Conservation (phyloP, 164 flowering plant species). For the Chloranthus sessilifolius region DNA sequence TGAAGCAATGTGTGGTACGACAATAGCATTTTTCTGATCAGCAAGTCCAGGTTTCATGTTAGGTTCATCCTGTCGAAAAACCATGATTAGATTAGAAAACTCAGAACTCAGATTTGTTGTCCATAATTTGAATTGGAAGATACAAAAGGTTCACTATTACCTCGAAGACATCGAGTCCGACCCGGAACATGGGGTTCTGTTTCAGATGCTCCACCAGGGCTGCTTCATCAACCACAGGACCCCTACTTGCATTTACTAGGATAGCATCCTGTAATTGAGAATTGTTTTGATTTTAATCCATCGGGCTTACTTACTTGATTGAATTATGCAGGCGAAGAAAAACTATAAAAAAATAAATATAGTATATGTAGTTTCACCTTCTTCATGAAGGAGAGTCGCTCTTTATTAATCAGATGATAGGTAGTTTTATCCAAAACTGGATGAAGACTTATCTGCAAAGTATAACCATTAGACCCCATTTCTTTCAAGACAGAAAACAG, state of each 20-base stretch:
- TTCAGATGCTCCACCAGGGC: slow-evolving; percentile 91
- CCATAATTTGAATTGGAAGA: neutral
- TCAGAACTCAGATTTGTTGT: neutral
- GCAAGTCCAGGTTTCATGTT: slow-evolving; percentile 97
- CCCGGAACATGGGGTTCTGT: slow-evolving; percentile 94
- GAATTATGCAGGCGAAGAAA: neutral
- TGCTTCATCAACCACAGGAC: slow-evolving; percentile 92
- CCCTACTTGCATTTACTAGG: slow-evolving; percentile 91
- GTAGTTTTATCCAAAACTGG: slow-evolving; percentile 94
- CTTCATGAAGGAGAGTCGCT: slow-evolving; percentile 83
- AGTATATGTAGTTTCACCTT: slow-evolving; percentile 38
- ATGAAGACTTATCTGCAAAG: slow-evolving; percentile 80
- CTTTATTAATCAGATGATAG: slow-evolving; percentile 86
- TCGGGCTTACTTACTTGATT: neutral
- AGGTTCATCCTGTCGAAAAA: slow-evolving; percentile 73
- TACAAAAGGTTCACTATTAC: slow-evolving; percentile 21
- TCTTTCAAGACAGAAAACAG: neutral
- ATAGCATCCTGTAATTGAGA: slow-evolving; percentile 67
- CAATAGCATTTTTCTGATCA: slow-evolving; percentile 83
- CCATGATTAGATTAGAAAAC: slow-evolving; percentile 5
- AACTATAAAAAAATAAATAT: neutral
- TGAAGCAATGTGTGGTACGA: slow-evolving; percentile 97
- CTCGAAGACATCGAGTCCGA: slow-evolving; percentile 98
- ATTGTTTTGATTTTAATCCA: slow-evolving; percentile 1
- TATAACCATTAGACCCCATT: slow-evolving; percentile 3